Base-by-base conservation (phyloP, 108 stramenopile species). In the Nannochloropsis gaditana region DNA sequence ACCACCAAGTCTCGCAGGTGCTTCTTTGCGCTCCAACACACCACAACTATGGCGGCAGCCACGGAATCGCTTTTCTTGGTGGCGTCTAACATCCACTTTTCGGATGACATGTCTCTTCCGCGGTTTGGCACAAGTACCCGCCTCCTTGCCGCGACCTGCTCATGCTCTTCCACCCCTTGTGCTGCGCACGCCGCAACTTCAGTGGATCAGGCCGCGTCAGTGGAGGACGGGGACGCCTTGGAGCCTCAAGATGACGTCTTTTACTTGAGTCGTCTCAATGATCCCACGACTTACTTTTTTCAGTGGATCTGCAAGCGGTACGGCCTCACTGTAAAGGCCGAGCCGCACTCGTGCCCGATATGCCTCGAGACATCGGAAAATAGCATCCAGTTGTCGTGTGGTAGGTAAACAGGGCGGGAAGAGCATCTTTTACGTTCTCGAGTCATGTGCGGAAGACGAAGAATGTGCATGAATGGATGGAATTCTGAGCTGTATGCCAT, bases 251-350 rank as follows among this genome's bases (percentile, higher is more conserved):
- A 6, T 8, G 59, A 73, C n/a, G 59, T 73, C 4, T 73, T 73
- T 8, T 73, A 73, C 59, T n/a, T 73, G 8, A 73, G 59, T 8
- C 59, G 59, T 73, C 59, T 73, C 19, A 73, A 73, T 73, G 59
- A 73, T n/a, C 59, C 59, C 19, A 73, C 59, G 19, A 73, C 59
- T 4, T 73, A 73, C 59, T 73, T 73, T 73, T 73, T 73, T n/a
- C 59, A 73, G 3, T 73, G 59, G 59, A 73, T 73, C 59, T 73
- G 59, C 59, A 73, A 73, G 59, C 3, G 59, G 59, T 73, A 73
- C n/a, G 19, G 59, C 15, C 59, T 73, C 8, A 73, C 59, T n/a
- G 59, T 73, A 4, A 73, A 73, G 59, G 19, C 59, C 59, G 59
- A 73, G 59, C 59, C 59, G 5, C 59, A 73, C n/a, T 73, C 59